phyloP scores from a whole-genome alignment of 2,329 filamentous ascomycete genomes.

The Fusarium setosum region DNA sequence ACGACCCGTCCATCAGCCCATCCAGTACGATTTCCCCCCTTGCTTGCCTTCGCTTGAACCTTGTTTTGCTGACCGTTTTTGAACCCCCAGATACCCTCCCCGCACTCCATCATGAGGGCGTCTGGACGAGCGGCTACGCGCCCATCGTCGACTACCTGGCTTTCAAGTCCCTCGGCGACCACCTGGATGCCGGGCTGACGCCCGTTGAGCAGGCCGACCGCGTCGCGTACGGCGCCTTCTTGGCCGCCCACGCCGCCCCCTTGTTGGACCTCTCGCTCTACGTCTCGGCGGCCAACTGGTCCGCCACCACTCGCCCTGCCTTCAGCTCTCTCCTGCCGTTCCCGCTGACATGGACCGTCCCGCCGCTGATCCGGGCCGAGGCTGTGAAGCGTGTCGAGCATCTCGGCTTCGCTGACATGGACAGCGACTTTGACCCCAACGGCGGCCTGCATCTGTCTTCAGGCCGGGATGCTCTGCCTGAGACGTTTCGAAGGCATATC shows the following conservation, averaged over 20 bases:
- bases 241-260: constrained; percentile 79
- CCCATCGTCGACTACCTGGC: constrained; percentile 70
- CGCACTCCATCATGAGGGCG: constrained; percentile 61
- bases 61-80: constrained; percentile 38
- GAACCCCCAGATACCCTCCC: constrained; percentile 64
- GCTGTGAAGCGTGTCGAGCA: constrained; percentile 78
- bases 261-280: constrained; percentile 90
- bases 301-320: constrained; percentile 78
- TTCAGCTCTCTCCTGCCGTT: constrained; percentile 85
- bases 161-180: constrained; percentile 46
- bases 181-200: constrained; percentile 55
- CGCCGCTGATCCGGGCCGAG: constrained; percentile 75
- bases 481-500: constrained; percentile 53
- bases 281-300: constrained; percentile 90
- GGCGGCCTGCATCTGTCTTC: constrained; percentile 50
- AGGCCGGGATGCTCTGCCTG: constrained; percentile 52
- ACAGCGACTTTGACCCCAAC: constrained; percentile 65
- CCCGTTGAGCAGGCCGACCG: constrained; percentile 57
- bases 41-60: constrained; percentile 13
- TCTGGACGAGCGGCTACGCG: constrained; percentile 70
- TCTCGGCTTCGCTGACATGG: constrained; percentile 75
- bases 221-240: constrained; percentile 72
- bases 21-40: constrained; percentile 66
- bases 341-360: constrained; percentile 89
- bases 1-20: constrained; percentile 77